Percentiles rank a stretch among this genome's conserved stretches.
phyloP scores from a whole-genome alignment of 2,329 filamentous ascomycete species.

The Aspergillus pseudotamarii region DNA sequence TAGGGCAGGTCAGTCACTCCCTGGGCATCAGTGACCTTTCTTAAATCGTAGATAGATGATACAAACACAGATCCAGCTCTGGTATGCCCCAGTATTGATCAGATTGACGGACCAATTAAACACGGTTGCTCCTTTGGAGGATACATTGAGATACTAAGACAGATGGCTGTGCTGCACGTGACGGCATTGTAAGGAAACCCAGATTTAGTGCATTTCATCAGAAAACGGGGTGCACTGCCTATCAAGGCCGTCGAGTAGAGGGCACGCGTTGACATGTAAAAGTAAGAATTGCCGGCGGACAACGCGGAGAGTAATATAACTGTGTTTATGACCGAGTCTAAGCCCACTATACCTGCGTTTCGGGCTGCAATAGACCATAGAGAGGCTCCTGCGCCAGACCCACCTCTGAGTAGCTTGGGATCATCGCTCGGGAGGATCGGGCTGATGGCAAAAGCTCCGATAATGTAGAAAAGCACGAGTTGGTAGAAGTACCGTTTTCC shows the following conservation, averaged over 20 bases:
- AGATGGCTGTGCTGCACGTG: neutral
- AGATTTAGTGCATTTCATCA: neutral
- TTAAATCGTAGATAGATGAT: neutral
- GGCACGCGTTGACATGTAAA: neutral
- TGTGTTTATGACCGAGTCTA: neutral
- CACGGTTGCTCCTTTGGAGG: neutral
- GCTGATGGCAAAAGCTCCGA: neutral
- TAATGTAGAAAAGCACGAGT: neutral
- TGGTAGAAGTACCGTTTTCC: neutral
- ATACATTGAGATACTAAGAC: neutral
- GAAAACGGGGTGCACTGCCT: neutral
- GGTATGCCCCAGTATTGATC: neutral
- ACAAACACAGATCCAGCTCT: neutral
- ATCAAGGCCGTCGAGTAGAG: neutral
- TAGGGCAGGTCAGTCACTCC: neutral
- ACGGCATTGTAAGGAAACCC: neutral
- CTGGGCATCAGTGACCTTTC: neutral
- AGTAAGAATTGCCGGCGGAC: neutral
- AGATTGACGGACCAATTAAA: neutral
- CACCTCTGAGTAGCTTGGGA: neutral
- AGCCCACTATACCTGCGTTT: neutral
- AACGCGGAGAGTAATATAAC: neutral
- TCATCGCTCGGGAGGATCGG: neutral
- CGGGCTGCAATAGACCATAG: neutral
- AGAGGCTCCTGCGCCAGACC: neutral